Base-by-base conservation (phyloP, 75 land plant genomes). In the Gnetum montanum region DNA sequence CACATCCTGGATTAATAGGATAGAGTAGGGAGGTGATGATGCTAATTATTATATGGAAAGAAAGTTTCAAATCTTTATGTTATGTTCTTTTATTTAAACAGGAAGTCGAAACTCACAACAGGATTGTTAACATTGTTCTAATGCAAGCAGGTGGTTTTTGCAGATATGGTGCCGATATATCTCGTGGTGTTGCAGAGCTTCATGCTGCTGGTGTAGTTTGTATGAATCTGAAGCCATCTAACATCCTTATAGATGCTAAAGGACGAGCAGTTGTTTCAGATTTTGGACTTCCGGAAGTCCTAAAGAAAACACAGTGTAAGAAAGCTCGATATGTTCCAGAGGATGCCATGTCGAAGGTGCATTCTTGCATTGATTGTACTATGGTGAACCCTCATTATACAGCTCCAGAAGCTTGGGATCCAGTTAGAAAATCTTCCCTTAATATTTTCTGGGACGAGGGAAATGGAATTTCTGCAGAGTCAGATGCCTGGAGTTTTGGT, bases 401-500 rank as follows among this genome's bases (percentile, higher is more conserved):
- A 8, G 96, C 96, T 33, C 96, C 96, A 20, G 96, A 90, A 67
- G 96, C 92, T 58, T 90, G 96, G 96, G 96, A 90, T 54, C 96
- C 96, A 24, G 52, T 75, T n/a, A 84, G 79, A 60, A 90, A 90
- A 60, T 80, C 96, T 24, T 40, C 73, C 4, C 46, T 85, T 11
- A 81, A 85, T 57, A 25, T 86, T 18, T 86, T 90, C 56, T 78
- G 93, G 84, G 92, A 90, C 52, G 88, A 86, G 59, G 82, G 67
- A 49, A 70, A 73, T 62, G 92, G 84, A 25, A 80, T 90, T 59
- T 86, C 96, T 20, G 34, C 62, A 25, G 88, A 86, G 57, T 86
- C 91, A 15, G 96, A 90, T 80, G 92, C 93, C 8, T 90, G 96
- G 96, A 90, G 96, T 70, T 90, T 90, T 83, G 96, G 92, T 11